These are phyloP conservation scores for Amanita exitialis DNA, from an alignment of 768 basidiomycete species.

Conservation along the genomic window DNA sequence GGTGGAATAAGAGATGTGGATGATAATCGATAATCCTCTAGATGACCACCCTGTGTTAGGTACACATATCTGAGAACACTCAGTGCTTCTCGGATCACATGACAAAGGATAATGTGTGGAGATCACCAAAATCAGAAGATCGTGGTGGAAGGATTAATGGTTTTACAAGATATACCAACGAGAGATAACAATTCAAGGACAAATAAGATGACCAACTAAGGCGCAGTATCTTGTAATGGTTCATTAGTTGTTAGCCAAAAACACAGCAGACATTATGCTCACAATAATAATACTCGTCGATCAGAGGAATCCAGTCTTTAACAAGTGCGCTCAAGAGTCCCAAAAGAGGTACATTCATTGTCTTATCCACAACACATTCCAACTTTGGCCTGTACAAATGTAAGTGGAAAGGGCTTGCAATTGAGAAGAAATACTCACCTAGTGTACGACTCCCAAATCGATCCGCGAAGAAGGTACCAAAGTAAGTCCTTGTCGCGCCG, in stretches of 20 bases:
- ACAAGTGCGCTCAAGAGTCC: slow-evolving; percentile 61
- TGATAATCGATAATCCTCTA: background rate
- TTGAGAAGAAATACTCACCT: slow-evolving; percentile 28
- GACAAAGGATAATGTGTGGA: background rate
- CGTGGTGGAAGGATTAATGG: background rate
- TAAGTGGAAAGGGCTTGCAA: slow-evolving; percentile 3
- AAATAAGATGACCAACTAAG: slow-evolving; percentile 19
- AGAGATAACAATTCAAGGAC: background rate
- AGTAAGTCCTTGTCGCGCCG: slow-evolving; percentile 72
- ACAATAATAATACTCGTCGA: slow-evolving; percentile 91
- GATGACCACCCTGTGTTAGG: no score
- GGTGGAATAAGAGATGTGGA: background rate
- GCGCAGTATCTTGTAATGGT: slow-evolving; percentile 24
- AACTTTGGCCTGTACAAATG: slow-evolving; percentile 58
- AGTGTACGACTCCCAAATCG: slow-evolving; percentile 77
- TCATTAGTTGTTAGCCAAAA: background rate
- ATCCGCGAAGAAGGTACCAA: slow-evolving; percentile 80
- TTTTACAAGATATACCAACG: slow-evolving; percentile 4
- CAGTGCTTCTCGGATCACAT: background rate
- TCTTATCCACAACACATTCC: slow-evolving; percentile 46
- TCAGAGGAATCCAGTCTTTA: slow-evolving; percentile 82
- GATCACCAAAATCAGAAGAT: no score
- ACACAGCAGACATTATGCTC: slow-evolving; percentile 18
- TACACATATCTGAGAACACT: background rate
- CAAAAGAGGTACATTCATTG: slow-evolving; percentile 50